Percentiles rank a stretch among this genome's conserved stretches.
Evolutionary conservation across 768 basidiomycete species (phyloP).

Genomic region (Suillus spraguei): DNA sequence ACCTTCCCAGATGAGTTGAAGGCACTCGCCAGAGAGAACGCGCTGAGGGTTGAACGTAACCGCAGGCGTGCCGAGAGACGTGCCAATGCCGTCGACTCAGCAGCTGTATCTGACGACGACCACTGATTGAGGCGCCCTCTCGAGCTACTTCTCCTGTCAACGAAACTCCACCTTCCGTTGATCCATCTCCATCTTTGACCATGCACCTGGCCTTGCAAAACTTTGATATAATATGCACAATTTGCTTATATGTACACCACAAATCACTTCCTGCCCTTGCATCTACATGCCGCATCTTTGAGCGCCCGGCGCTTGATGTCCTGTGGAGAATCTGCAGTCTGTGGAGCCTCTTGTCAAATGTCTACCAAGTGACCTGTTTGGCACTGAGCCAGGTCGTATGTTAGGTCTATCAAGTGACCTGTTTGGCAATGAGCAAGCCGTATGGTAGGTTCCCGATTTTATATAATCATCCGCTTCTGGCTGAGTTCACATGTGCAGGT

Average conservation of each 20-base stretch:
- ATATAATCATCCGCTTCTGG: background rate
- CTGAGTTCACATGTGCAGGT: background rate
- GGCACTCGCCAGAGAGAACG: background rate
- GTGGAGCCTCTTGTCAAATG: conserved; percentile 10
- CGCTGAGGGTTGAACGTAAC: background rate
- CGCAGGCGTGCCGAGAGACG: background rate
- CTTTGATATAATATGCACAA: background rate
- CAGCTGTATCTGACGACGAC: background rate
- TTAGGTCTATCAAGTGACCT: no score
- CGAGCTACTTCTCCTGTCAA: background rate
- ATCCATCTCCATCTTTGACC: background rate
- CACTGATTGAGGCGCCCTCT: background rate
- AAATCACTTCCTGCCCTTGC: conserved; percentile 2
- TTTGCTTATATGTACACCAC: background rate
- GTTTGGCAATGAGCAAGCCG: no score
- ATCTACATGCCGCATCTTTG: conserved; percentile 5
- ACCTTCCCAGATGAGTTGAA: background rate
- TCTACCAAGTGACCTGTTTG: conserved; percentile 12
- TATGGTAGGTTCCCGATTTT: background rate
- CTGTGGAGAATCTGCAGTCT: conserved; percentile 6
- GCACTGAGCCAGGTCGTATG: background rate
- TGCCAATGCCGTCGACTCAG: background rate
- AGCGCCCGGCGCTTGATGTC: conserved; percentile 8
- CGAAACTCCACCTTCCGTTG: background rate
- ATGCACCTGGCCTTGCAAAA: background rate